Evolutionary conservation across 495 filamentous ascomycete species (phyloP), one percentile per base, ranked within the genome.

Genomic region (Hyaloscypha variabilis): DNA sequence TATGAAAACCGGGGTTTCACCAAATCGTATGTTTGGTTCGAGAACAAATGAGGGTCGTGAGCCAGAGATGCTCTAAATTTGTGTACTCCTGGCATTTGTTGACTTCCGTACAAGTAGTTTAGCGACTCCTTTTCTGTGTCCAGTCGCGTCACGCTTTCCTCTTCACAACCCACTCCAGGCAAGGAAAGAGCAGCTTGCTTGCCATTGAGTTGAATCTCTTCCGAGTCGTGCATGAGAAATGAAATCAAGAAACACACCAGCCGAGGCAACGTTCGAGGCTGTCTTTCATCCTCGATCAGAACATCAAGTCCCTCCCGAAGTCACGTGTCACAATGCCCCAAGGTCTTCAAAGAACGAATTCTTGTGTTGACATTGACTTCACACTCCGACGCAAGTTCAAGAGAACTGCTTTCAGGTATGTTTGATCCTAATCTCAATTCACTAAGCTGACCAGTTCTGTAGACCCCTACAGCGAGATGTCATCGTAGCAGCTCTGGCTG

Each of bases 391-490:
- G 87, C 13, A 90, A 95, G 31, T 97, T 97, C 77, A 86, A 86
- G 57, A 96, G 96, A 74, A 75, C 76, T 4, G 76, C 76, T 13
- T 94, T 96, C 72, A 83, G 91, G 91, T 93, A 66, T 17, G 13
- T 31, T 14, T n/a, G 10, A 58, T 50, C 2, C 19, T 46, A 61
- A 6, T 1, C 36, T 6, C 23, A 34, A 39, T 50, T 62, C 56
- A 10, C 30, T n/a, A 54, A 55, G 28, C 60, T 68, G 21, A 65
- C 24, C 28, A 39, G 6, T 26, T 53, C 53, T 58, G 64, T 13
- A 93, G 94, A 69, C 93, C 93, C 23, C 81, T 90, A 6, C 94
- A 98, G 71, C 83, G 91, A 62, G 92, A 98, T 62, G 93, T 97
- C 51, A 96, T 98, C 49, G 75, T 78, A 26, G 89, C 92, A 29